Conservation (phyloP, 148 eudicot genomes). For the Rhododendron vialii region DNA sequence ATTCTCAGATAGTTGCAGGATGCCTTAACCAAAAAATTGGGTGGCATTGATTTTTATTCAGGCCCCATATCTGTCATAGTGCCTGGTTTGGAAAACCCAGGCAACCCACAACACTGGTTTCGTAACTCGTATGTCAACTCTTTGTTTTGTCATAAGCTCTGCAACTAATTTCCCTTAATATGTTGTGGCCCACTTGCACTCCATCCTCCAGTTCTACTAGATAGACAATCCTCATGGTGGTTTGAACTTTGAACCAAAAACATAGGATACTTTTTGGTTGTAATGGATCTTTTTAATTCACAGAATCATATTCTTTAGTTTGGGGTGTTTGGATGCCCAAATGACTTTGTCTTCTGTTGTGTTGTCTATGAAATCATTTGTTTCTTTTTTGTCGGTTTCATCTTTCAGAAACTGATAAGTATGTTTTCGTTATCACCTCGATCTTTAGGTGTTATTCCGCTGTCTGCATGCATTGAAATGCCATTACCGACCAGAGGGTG, state of each 20-base stretch:
- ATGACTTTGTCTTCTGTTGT: not conserved
- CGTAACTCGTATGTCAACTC: not conserved
- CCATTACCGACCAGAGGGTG: conserved; percentile 1
- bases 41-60: not conserved
- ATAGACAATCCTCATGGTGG: not conserved
- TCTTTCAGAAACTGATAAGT: not conserved
- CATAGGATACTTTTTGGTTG: not conserved
- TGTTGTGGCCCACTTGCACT: not conserved
- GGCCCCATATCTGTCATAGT: not conserved
- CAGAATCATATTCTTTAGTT: not conserved
- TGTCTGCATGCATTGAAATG: not conserved
- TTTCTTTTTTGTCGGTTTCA: not conserved
- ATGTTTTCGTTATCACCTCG: not conserved
- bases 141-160: not conserved
- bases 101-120: not conserved
- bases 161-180: not conserved
- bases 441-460: not conserved
- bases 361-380: not conserved
- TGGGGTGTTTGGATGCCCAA: not conserved
- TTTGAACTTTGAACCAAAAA: not conserved
- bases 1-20: not conserved
- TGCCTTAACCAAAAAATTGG: not conserved
- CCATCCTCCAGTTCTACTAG: not conserved
- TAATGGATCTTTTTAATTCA: not conserved
- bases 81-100: not conserved